These are phyloP conservation scores for Exidia glandulosa DNA, from an alignment of 768 basidiomycete species.

Conservation along the genomic window DNA sequence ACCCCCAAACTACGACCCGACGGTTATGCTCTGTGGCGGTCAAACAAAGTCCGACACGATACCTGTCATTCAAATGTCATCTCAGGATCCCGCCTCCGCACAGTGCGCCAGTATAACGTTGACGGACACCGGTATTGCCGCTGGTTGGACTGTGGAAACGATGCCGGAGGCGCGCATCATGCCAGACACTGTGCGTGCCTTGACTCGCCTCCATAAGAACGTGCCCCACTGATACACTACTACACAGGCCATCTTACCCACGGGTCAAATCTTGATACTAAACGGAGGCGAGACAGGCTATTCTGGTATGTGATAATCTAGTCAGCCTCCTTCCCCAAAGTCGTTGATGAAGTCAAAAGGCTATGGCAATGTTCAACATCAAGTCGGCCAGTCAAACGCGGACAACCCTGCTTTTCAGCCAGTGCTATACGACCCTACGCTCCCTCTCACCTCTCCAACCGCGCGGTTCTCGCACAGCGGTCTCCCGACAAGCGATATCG, in stretches of 20 bases:
- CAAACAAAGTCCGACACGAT: slow-evolving; percentile 51
- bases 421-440: slow-evolving; percentile 55
- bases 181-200: slow-evolving; percentile 45
- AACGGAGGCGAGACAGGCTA: slow-evolving; percentile 60
- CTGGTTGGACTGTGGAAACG: slow-evolving; percentile 64
- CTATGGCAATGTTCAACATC: slow-evolving; percentile 60
- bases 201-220: not conserved
- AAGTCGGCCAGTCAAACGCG: slow-evolving; percentile 69
- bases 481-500: slow-evolving; percentile 55
- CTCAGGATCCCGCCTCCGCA: slow-evolving; percentile 58
- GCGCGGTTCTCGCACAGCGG: slow-evolving; percentile 47
- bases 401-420: slow-evolving; percentile 59
- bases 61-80: slow-evolving; percentile 52
- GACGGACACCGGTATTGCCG: slow-evolving; percentile 48
- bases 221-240: not conserved
- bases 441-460: slow-evolving; percentile 25
- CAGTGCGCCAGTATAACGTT: slow-evolving; percentile 65
- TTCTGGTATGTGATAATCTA: not conserved
- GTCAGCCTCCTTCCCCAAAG: not conserved
- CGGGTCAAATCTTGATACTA: slow-evolving; percentile 59
- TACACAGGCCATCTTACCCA: slow-evolving; percentile 49
- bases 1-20: slow-evolving; percentile 51
- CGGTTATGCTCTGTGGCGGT: slow-evolving; percentile 70
- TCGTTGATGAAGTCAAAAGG: slow-evolving; percentile 34
- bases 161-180: slow-evolving; percentile 69